Base-by-base conservation (phyloP, 306 rosid species). In the Comarum palustre region DNA sequence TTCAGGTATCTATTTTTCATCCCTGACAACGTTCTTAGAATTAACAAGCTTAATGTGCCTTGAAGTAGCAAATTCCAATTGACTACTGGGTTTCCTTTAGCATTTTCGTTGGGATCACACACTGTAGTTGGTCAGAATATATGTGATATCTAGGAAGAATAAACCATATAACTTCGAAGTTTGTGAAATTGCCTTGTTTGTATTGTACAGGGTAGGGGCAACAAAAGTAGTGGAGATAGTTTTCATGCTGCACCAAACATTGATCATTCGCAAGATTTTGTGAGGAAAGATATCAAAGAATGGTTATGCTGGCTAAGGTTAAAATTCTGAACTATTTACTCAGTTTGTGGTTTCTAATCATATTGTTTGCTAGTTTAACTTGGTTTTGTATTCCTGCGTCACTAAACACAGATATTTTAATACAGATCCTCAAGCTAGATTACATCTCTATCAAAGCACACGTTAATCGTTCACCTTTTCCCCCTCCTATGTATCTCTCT, bases 211-310 rank as follows among this genome's bases (percentile, higher is more conserved):
- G 97, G 97, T 63, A 84, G 82, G 80, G 98, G 98, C 85, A 90
- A 92, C 86, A 90, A 82, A 79, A 90, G 97, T 79, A 94, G 97
- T 10, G 99, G 99, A 78, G 99, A 95, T 42, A 86, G 67, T 81
- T 95, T 95, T 77, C 99, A 95, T 66, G 99, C 99, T 73, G 99
- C 99, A 68, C 99, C 99, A 68, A 95, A 95, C 80, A 95, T 95
- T 76, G 99, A 95, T 84, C 99, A 95, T 81, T 95, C 99, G 34
- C 99, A 95, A 86, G 97, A 91, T n/a, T 95, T 92, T 87, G 99
- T 95, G 78, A 88, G 99, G 84, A 88, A 85, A 47, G 99, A 95
- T 86, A 68, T 95, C 78, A 87, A 84, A 82, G 99, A 92, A 81
- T 95, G 99, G 99, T 77, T 95, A 71, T 46, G 79, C 85, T 92